These are phyloP conservation scores for Exophiala spinifera DNA, from an alignment of 2,329 filamentous ascomycete species.

Conservation along the genomic window DNA sequence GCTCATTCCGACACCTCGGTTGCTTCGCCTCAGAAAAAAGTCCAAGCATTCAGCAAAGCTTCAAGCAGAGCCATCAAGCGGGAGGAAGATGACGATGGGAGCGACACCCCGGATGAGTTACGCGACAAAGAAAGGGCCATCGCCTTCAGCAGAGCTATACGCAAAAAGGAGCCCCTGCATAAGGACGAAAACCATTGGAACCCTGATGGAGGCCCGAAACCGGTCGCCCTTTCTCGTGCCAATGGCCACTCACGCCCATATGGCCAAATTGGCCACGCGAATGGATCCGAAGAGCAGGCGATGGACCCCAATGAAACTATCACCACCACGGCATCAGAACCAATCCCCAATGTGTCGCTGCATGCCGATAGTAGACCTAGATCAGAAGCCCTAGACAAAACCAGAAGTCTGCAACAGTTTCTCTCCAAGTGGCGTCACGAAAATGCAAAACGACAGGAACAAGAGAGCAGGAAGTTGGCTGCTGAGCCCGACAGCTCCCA, in stretches of 20 bases:
- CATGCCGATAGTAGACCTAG: neutral
- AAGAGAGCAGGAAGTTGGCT: constrained; percentile 1
- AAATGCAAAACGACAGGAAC: constrained; percentile 11
- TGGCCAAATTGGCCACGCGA: neutral
- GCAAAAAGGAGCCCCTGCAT: neutral
- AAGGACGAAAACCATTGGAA: neutral
- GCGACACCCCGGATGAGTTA: constrained; percentile 13
- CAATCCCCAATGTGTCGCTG: constrained; percentile 3
- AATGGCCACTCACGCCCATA: constrained; percentile 6
- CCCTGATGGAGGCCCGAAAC: constrained; percentile 5
- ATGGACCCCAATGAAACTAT: constrained; percentile 2
- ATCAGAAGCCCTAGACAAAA: neutral
- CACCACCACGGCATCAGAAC: constrained; percentile 16
- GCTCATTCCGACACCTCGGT: constrained; percentile 18
- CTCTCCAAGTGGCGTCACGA: constrained; percentile 21
- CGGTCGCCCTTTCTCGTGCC: constrained; percentile 18
- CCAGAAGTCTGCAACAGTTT: constrained; percentile 10
- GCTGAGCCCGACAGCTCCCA: constrained; percentile 15
- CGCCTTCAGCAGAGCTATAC: constrained; percentile 15
- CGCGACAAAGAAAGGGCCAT: constrained; percentile 9
- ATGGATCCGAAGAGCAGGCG: neutral
- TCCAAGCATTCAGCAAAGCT: constrained; percentile 15
- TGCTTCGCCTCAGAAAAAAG: constrained; percentile 11
- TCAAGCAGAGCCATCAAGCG: neutral
- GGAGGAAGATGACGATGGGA: constrained; percentile 12